A percentile compares a stretch with the other conserved stretches of the same genome.
Conservation (phyloP, 169 alveolate species). For the Plasmodium ovale region DNA sequence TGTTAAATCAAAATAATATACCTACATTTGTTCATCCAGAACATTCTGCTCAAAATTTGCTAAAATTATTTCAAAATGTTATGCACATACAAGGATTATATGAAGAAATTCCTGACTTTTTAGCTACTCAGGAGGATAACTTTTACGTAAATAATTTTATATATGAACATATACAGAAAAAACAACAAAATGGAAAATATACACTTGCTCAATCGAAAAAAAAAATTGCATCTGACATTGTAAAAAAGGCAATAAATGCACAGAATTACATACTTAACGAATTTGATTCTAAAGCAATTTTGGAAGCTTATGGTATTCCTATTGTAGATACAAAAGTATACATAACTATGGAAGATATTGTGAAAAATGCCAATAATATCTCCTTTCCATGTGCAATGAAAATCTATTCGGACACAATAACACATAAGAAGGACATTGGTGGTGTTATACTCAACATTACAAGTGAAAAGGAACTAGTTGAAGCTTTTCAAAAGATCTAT, state of each 20-base stretch:
- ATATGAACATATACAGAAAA: neutral
- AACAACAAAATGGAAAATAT: neutral
- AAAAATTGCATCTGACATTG: conserved; percentile 26
- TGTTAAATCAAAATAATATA: conserved; percentile 78
- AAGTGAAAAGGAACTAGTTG: conserved; percentile 66
- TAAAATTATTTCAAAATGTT: conserved; percentile 40
- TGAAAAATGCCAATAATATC: conserved; percentile 22
- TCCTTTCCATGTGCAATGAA: conserved; percentile 82
- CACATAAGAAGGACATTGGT: conserved; percentile 85
- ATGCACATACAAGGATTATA: conserved; percentile 46
- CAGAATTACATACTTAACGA: conserved; percentile 71
- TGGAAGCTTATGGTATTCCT: conserved; percentile 77
- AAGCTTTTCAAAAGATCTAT: conserved; percentile 69
- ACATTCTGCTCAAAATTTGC: conserved; percentile 73
- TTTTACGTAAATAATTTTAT: conserved; percentile 25
- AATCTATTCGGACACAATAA: conserved; percentile 77
- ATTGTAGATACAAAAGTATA: conserved; percentile 66
- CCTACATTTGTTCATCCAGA: conserved; percentile 84
- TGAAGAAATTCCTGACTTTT: conserved; percentile 29
- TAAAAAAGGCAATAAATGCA: conserved; percentile 54
- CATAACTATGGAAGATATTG: conserved; percentile 55
- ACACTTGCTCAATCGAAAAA: neutral
- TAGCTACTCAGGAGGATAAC: conserved; percentile 19
- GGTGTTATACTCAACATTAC: conserved; percentile 80
- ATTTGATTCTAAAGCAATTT: conserved; percentile 76